Conservation (phyloP, 2,329 filamentous ascomycete genomes). For the Ophiostoma australiae region DNA sequence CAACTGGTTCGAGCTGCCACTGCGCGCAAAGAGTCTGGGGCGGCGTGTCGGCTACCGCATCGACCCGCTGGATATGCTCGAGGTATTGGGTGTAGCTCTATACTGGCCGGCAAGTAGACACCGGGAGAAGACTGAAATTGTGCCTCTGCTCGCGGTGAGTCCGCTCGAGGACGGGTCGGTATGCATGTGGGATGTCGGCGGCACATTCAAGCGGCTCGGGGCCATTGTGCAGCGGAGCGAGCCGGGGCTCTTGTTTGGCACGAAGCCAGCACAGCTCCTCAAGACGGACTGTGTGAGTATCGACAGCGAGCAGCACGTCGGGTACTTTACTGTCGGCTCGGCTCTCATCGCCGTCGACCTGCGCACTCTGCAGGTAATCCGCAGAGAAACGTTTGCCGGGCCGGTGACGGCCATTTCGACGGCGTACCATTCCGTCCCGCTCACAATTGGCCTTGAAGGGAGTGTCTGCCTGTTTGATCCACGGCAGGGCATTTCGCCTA, state of each 20-base stretch:
- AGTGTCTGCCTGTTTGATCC: slow-evolving; percentile 81
- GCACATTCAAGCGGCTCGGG: slow-evolving; percentile 51
- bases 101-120: slow-evolving; percentile 49
- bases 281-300: slow-evolving; percentile 75
- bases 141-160: slow-evolving; percentile 55
- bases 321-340: slow-evolving; percentile 71
- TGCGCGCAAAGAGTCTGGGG: slow-evolving; percentile 38
- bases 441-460: slow-evolving; percentile 78
- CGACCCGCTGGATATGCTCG: slow-evolving; percentile 44
- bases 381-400: slow-evolving; percentile 69
- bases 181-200: slow-evolving; percentile 76
- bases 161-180: slow-evolving; percentile 83
- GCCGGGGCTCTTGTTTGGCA: slow-evolving; percentile 61
- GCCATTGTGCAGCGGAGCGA: slow-evolving; percentile 61
- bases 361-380: slow-evolving; percentile 62
- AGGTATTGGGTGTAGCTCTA: slow-evolving; percentile 69
- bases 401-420: slow-evolving; percentile 78
- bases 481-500: slow-evolving; percentile 46
- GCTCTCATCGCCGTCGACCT: slow-evolving; percentile 78
- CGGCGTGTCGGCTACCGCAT: slow-evolving; percentile 11
- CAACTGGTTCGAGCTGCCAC: slow-evolving; percentile 69
- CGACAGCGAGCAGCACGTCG: slow-evolving; percentile 60
- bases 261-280: slow-evolving; percentile 30
- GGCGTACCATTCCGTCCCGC: slow-evolving; percentile 58
- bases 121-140: slow-evolving; percentile 24